A percentile compares a stretch with the other conserved stretches of the same genome.
These are phyloP conservation scores for Coniochaeta pulveracea DNA, from an alignment of 2,329 filamentous ascomycete genomes.

Conservation along the genomic window DNA sequence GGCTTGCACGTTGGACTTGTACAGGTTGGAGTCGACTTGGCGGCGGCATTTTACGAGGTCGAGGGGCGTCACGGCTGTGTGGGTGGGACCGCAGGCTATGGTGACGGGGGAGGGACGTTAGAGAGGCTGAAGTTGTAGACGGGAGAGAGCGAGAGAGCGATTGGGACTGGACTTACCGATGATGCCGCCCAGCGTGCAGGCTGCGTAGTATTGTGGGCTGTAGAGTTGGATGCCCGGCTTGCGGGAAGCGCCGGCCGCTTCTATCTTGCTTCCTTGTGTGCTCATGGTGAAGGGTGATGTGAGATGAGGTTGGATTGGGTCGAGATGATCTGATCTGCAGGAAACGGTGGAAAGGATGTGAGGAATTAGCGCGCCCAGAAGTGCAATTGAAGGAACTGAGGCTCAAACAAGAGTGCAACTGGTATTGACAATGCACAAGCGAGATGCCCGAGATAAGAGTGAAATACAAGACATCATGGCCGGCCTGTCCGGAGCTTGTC, in stretches of 20 bases:
- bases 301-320: too few species aligned
- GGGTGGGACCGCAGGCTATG: constrained; percentile 4
- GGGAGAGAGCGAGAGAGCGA: neutral
- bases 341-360: too few species aligned
- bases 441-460: too few species aligned
- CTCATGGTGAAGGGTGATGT: constrained; percentile 1
- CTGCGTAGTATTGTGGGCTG: constrained; percentile 3
- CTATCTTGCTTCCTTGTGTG: constrained; percentile 1
- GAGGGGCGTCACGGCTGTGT: constrained; percentile 35
- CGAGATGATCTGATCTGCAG: too few species aligned
- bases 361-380: too few species aligned
- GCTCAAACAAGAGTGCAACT: too few species aligned
- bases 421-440: too few species aligned
- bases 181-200: constrained; percentile 3
- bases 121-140: too few species aligned
- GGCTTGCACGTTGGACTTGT: constrained; percentile 62
- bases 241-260: neutral
- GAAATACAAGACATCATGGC: constrained; percentile 1
- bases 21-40: constrained; percentile 80
- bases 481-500: neutral
- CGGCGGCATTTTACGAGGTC: constrained; percentile 83
- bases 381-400: too few species aligned
- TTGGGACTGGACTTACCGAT: neutral
- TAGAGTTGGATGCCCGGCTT: constrained; percentile 3
- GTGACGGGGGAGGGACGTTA: neutral